Evolutionary conservation across 2,329 filamentous ascomycete genomes (phyloP).

Genomic region (Alternaria novae-zelandiae): DNA sequence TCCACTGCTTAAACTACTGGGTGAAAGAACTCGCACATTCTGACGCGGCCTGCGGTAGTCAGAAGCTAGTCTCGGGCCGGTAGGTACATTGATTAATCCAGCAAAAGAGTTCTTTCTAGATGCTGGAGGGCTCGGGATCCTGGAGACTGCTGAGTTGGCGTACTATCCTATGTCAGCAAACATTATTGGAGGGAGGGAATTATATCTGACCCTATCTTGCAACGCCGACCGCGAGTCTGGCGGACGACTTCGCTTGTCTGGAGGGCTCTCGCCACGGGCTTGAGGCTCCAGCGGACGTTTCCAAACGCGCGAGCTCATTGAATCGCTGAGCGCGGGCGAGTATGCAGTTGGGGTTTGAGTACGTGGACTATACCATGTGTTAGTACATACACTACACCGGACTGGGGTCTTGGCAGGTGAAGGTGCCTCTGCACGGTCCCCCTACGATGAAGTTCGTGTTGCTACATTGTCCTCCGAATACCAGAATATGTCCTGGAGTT

Average conservation of each 20-base stretch:
- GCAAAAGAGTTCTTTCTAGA: slow-evolving; percentile 20
- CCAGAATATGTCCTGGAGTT: not conserved
- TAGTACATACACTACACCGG: not conserved
- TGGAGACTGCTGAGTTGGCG: not conserved
- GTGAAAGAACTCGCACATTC: slow-evolving; percentile 1
- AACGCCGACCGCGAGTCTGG: not conserved
- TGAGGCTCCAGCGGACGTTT: slow-evolving; percentile 22
- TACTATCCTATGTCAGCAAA: slow-evolving; percentile 12
- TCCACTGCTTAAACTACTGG: slow-evolving; percentile 19
- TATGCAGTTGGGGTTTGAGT: not conserved
- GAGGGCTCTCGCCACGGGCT: slow-evolving; percentile 27
- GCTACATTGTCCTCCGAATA: not conserved
- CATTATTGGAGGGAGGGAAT: not conserved
- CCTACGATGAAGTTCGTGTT: not conserved
- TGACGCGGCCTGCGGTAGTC: slow-evolving; percentile 15
- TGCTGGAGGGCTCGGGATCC: slow-evolving; percentile 5
- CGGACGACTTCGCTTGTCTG: slow-evolving; percentile 21
- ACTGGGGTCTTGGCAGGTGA: not conserved
- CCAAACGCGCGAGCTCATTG: slow-evolving; percentile 13
- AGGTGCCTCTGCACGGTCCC: not conserved
- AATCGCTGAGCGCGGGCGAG: not conserved
- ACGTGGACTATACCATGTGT: not conserved
- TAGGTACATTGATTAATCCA: slow-evolving; percentile 4
- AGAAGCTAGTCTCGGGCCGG: slow-evolving; percentile 7
- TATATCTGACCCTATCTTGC: slow-evolving; percentile 10